Conservation (phyloP, 2,329 filamentous ascomycete genomes). For the Nannizziopsis barbatae region DNA sequence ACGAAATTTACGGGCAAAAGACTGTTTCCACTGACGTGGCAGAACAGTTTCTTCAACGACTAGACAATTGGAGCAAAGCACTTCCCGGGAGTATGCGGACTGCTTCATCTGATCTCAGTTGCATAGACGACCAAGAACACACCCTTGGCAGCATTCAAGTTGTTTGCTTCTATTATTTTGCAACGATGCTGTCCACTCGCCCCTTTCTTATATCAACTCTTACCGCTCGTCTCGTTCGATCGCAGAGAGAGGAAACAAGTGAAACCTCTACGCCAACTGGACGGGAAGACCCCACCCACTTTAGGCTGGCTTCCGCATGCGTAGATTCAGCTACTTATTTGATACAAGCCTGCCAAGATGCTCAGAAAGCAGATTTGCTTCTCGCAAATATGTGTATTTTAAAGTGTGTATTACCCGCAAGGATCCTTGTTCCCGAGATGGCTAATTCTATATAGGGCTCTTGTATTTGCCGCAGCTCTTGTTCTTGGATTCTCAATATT, state of each 20-base stretch:
- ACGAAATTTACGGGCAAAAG: constrained; percentile 34
- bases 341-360: constrained; percentile 44
- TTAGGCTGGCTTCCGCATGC: constrained; percentile 42
- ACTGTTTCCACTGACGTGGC: constrained; percentile 26
- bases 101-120: constrained; percentile 14
- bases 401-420: constrained; percentile 36
- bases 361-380: constrained; percentile 36
- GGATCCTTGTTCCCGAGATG: not conserved
- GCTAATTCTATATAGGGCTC: constrained; percentile 30
- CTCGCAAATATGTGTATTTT: constrained; percentile 49
- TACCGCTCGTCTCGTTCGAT: constrained; percentile 19
- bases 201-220: constrained; percentile 45
- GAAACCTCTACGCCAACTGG: not conserved
- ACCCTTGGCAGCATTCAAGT: constrained; percentile 45
- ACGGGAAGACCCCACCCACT: constrained; percentile 23
- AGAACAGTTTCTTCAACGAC: constrained; percentile 33
- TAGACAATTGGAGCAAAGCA: constrained; percentile 38
- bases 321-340: constrained; percentile 47
- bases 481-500: constrained; percentile 49
- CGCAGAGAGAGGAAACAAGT: not conserved
- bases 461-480: constrained; percentile 47
- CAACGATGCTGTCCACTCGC: constrained; percentile 46
- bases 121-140: constrained; percentile 21
- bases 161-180: constrained; percentile 49
- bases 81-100: constrained; percentile 27